These are phyloP conservation scores for Aspergillus udagawae DNA, from an alignment of 2,329 filamentous ascomycete genomes.

Conservation along the genomic window DNA sequence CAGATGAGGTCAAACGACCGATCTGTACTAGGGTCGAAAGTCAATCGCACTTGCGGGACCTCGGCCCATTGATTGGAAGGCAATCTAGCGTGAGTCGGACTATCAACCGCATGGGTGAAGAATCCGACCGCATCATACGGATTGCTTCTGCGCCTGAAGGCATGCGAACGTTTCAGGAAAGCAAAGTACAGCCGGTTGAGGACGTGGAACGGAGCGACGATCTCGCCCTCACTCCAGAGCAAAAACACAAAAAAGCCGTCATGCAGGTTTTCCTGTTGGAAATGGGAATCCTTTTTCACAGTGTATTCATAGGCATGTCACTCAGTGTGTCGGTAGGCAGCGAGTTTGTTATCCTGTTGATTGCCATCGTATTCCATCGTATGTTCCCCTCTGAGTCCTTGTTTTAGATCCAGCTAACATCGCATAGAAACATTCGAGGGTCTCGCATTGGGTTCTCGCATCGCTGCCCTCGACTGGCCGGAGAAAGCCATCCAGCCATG, in stretches of 20 bases:
- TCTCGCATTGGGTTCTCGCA: slow-evolving; percentile 31
- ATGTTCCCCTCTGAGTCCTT: slow-evolving; percentile 6
- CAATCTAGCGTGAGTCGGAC: slow-evolving; percentile 27
- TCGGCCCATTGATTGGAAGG: slow-evolving; percentile 24
- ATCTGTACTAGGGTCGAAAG: slow-evolving; percentile 2
- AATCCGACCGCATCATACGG: slow-evolving; percentile 17
- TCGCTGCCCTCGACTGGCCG: slow-evolving; percentile 28
- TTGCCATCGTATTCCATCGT: slow-evolving; percentile 37
- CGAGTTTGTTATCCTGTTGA: slow-evolving; percentile 31
- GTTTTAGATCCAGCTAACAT: background rate
- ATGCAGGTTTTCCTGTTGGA: slow-evolving; percentile 72
- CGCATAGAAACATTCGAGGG: slow-evolving; percentile 33
- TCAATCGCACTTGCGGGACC: slow-evolving; percentile 20
- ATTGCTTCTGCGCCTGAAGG: slow-evolving; percentile 20
- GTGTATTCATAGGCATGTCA: slow-evolving; percentile 48
- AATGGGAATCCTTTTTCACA: slow-evolving; percentile 75
- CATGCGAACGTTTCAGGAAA: slow-evolving; percentile 9
- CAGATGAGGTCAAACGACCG: background rate
- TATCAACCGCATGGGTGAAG: slow-evolving; percentile 25
- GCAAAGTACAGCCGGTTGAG: slow-evolving; percentile 11
- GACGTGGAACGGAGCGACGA: slow-evolving; percentile 18
- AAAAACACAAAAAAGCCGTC: slow-evolving; percentile 58
- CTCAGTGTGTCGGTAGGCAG: slow-evolving; percentile 32
- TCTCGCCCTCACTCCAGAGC: slow-evolving; percentile 19
- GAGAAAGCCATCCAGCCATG: slow-evolving; percentile 42